Conservation (phyloP, 805 yeast genomes). For the Maudiozyma saulgeensis region DNA sequence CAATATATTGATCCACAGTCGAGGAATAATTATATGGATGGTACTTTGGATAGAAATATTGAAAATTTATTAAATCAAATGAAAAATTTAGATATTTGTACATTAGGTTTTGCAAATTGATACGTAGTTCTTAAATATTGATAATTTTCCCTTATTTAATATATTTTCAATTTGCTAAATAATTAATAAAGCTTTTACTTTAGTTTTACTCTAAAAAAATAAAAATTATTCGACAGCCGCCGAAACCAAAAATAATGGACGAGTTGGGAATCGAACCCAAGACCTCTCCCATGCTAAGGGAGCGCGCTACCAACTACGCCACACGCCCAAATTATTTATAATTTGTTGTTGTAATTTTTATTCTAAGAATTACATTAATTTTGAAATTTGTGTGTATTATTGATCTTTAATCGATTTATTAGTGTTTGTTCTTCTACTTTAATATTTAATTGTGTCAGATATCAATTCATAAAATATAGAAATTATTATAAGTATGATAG, state of each 20-base stretch:
- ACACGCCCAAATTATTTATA: conserved; percentile 44
- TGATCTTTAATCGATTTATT: no score
- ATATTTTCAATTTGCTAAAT: neutral
- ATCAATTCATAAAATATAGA: no score
- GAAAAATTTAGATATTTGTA: conserved; percentile 57
- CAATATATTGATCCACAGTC: conserved; percentile 63
- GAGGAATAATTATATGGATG: conserved; percentile 77
- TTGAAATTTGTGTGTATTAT: no score
- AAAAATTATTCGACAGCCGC: neutral
- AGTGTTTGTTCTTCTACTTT: no score
- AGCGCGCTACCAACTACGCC: conserved; percentile 81
- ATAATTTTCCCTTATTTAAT: no score
- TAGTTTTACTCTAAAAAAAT: no score
- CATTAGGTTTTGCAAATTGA: conserved; percentile 38
- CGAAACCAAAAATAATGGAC: conserved; percentile 34
- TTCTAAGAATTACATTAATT: no score
- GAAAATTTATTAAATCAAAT: conserved; percentile 60
- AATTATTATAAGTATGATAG: no score
- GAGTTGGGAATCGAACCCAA: conserved; percentile 74
- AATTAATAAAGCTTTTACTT: no score
- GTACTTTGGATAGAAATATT: conserved; percentile 57
- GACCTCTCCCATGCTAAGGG: conserved; percentile 76
- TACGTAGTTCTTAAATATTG: neutral
- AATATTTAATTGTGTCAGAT: no score
- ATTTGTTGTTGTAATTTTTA: neutral